Conservation (phyloP, 2,329 filamentous ascomycete genomes). For the Colletotrichum sp. region DNA sequence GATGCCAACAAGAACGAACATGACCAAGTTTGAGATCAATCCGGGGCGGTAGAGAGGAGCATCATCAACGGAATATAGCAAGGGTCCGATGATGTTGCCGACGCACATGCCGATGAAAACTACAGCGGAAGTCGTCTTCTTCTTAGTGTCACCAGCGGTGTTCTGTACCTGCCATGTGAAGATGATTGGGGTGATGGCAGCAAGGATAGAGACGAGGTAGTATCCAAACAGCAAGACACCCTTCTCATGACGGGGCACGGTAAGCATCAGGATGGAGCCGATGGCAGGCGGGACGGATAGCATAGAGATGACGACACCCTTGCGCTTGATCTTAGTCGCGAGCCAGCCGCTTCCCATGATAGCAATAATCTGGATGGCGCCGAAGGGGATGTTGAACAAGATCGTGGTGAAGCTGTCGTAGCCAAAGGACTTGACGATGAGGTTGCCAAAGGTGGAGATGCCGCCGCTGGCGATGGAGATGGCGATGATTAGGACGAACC, state of each 20-base stretch:
- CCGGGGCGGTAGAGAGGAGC: slow-evolving; percentile 62
- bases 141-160: slow-evolving; percentile 73
- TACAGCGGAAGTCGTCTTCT: slow-evolving; percentile 68
- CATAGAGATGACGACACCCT: slow-evolving; percentile 47
- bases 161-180: slow-evolving; percentile 68
- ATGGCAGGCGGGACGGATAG: slow-evolving; percentile 41
- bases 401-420: slow-evolving; percentile 59
- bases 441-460: slow-evolving; percentile 60
- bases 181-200: slow-evolving; percentile 55
- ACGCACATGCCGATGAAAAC: slow-evolving; percentile 70
- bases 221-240: slow-evolving; percentile 55
- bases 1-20: slow-evolving; percentile 65
- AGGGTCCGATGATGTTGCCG: slow-evolving; percentile 71
- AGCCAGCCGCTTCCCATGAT: slow-evolving; percentile 59
- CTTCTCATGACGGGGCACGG: slow-evolving; percentile 49
- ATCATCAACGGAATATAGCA: slow-evolving; percentile 66
- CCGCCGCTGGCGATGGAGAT: slow-evolving; percentile 61
- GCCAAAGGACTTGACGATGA: slow-evolving; percentile 62
- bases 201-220: slow-evolving; percentile 42
- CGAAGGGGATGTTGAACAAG: slow-evolving; percentile 64
- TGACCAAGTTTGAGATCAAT: slow-evolving; percentile 62
- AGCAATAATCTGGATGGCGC: slow-evolving; percentile 62
- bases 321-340: slow-evolving; percentile 44
- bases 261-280: slow-evolving; percentile 53
- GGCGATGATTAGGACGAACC: slow-evolving; percentile 47